Evolutionary conservation across 257 asterid species (phyloP).

Genomic region (Nicotiana sylvestris): DNA sequence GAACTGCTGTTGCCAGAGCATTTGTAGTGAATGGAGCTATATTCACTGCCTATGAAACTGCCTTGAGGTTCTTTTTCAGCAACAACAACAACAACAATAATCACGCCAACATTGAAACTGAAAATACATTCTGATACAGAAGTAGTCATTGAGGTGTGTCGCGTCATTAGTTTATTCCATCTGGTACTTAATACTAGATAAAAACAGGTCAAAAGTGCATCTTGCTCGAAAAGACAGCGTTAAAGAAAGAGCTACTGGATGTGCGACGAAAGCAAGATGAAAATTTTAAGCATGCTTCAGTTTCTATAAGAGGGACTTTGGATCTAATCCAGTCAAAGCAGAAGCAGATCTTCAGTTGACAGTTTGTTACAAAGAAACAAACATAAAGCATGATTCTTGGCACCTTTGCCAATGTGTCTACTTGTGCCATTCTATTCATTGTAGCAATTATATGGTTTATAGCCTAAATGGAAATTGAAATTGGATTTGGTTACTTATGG

Average conservation of each 20-base stretch:
- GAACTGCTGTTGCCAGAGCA: conserved; percentile 67
- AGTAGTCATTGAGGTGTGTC: background rate
- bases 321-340: background rate
- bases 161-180: background rate
- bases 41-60: conserved; percentile 67
- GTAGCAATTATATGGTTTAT: background rate
- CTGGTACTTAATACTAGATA: background rate
- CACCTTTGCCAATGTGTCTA: background rate
- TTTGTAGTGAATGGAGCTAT: conserved; percentile 69
- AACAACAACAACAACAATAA: conserved; percentile 16
- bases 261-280: background rate
- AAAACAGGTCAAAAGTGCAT: background rate
- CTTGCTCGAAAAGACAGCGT: background rate
- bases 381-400: background rate
- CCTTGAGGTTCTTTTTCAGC: conserved; percentile 44
- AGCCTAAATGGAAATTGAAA: background rate
- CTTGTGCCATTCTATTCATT: background rate
- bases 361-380: background rate
- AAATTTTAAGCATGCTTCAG: background rate
- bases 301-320: background rate
- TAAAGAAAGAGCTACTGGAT: background rate
- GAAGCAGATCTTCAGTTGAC: background rate
- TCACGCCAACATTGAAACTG: conserved; percentile 26
- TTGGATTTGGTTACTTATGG: conserved; percentile 11
- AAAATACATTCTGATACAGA: conserved; percentile 22